Base-by-base conservation (phyloP, 345 rosid genomes). In the Crucihimalaya himalaica region DNA sequence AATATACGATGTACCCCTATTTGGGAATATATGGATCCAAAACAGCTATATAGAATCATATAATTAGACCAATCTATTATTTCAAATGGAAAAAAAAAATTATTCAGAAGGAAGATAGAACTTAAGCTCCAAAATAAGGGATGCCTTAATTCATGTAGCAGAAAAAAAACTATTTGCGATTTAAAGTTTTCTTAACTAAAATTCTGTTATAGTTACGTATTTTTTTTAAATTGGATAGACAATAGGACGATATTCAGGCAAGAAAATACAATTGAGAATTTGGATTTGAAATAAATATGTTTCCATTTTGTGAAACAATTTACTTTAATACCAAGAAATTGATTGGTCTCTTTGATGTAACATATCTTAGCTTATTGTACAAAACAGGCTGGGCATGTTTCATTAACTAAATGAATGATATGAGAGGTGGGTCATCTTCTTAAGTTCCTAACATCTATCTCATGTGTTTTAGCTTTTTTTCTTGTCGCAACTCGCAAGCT, bases 321-420 rank as follows among this genome's bases (percentile, higher is more conserved):
- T 42, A 68, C 61, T 52, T 75, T 60, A 75, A 60, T 68, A 75
- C 69, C 61, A 43, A 75, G 29, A 59, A 61, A 32, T 34, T 54
- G 79, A 76, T 54, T 25, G 79, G 78, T 75, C 32, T 52, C 16
- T 21, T 67, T 67, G 78, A 69, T 76, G 79, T 69, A 76, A 76
- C 79, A 68, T 53, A 69, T 76, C 68, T 76, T 31, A 53, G 75
- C 70, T 69, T 68, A 76, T 62, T 76, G 65, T 69, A 76, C 75
- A 76, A 69, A 76, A 69, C 79, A 68, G 79, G 75, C 65, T 76
- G 79, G 75, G 70, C 75, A 68, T 75, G 79, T 75, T 75, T 68
- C 79, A 46, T 43, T 61, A 76, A 53, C 50, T 50, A 76, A 51
- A 76, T 62, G 71, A 32, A 61, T 62, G 58, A 69, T 68, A 68